phyloP scores from a whole-genome alignment of 306 rosid species.

The Gleditsia sinensis region DNA sequence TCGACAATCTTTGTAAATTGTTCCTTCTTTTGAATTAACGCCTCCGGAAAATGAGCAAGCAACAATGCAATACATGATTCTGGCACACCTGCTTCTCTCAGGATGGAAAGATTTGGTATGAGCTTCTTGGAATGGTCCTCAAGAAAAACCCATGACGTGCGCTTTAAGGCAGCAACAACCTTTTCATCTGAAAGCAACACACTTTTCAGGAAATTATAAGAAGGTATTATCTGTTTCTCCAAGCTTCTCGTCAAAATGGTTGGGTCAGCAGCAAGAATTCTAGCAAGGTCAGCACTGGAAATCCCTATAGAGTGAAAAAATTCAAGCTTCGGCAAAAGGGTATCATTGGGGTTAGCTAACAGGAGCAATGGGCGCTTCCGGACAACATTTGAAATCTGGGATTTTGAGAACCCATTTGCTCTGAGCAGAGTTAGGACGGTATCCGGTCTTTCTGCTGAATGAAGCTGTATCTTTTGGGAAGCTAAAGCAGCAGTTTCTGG shows the following conservation, averaged over 20 bases:
- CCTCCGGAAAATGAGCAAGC: conserved; percentile 34
- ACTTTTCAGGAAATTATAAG: conserved; percentile 34
- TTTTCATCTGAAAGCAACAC: conserved; percentile 21
- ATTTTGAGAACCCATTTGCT: conserved; percentile 23
- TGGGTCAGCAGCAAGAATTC: conserved; percentile 31
- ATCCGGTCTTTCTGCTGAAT: conserved; percentile 21
- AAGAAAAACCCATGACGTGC: conserved; percentile 32
- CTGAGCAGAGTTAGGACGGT: conserved; percentile 29
- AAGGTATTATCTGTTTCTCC: conserved; percentile 37
- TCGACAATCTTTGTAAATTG: background rate
- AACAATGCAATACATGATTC: conserved; percentile 30
- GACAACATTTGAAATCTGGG: conserved; percentile 33
- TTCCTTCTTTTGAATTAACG: conserved; percentile 29
- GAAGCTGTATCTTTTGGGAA: conserved; percentile 30
- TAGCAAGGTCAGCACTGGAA: conserved; percentile 29
- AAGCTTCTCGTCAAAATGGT: conserved; percentile 34
- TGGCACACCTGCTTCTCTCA: conserved; percentile 22
- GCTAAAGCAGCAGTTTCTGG: conserved; percentile 21
- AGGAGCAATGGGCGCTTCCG: conserved; percentile 35
- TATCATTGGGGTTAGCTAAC: conserved; percentile 12
- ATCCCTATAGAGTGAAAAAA: conserved; percentile 30
- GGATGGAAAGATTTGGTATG: conserved; percentile 27
- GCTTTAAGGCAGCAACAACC: conserved; percentile 31
- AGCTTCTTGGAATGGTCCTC: conserved; percentile 30
- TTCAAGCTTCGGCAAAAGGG: conserved; percentile 28